Evolutionary conservation across 2,329 filamentous ascomycete species (phyloP), one percentile per base, ranked within the genome.

Genomic region (Aspergillus amoenus): DNA sequence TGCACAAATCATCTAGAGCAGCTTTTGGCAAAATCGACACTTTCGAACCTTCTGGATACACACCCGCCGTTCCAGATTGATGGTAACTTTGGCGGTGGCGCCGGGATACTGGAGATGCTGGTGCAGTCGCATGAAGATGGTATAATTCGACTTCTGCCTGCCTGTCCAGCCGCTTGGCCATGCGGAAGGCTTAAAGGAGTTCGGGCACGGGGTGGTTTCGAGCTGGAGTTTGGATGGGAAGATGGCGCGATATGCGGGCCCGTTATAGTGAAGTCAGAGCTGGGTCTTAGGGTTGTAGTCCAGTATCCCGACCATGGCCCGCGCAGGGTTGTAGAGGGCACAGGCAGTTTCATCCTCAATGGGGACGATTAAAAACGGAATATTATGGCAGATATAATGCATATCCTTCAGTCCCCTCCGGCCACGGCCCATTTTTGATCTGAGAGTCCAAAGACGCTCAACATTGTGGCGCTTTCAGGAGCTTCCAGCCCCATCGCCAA

Each of bases 51-150:
- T 55, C 61, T 81, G 2, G 78, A 81, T 50, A 73, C 70, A 7
- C 77, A 79, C 44, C 78, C 77, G 1, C 76, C 76, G 12, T 81
- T 81, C 59, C 79, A 82, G 59, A 80, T 81, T 21, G 79, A 82
- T 61, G 79, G 79, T 1, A 82, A 82, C 52, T 79, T 81, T 58
- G 80, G 80, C 1, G 76, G 75, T 1, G 74, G 74, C n/a, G 76
- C 77, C 3, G 80, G 77, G 2, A 76, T 82, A 13, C 60, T 77
- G 1, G 79, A 81, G 64, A 78, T 76, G 67, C 57, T 81, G 34
- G 57, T 81, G 13, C 78, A 81, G 60, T 73, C 65, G 61, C 69
- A 55, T 63, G 66, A 71, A 50, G 65, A 70, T 37, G 66, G 66
- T 4, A 41, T 66, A n/a, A 70, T 77, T 58, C 63, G 67, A 22